Base-by-base conservation (phyloP, 1,284 basidiomycete species). In the Leccinum fallax region DNA sequence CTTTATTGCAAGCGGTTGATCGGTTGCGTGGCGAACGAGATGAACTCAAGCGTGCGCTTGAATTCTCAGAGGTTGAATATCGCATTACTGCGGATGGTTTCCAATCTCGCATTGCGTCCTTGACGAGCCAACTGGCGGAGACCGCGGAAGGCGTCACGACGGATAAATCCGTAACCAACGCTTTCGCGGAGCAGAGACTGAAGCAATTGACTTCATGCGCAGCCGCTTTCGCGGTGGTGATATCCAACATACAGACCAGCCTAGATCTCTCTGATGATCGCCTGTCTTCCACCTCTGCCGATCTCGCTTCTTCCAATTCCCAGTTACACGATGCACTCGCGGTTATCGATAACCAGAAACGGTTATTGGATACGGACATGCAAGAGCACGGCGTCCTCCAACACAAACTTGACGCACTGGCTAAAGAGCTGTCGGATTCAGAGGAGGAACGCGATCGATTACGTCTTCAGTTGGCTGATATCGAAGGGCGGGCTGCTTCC, bases 21-120 rank as follows among this genome's bases (percentile, higher is more conserved):
- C 85, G 90, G 34, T 76, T 94, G 30, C 86, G 93, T 15, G 71
- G 72, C 4, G 92, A 94, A 68, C 81, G 92, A 8, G 88, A 94
- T 66, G 79, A 78, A 46, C 79, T 92, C n/a, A 81, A 82, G 60
- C 81, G 86, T 16, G 83, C 87, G 61, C 72, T 93, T 15, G 82
- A 90, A 49, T 94, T 92, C 75, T 76, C 88, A 51, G 82, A 88
- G 66, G 80, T 82, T n/a, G 92, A 94, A 73, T 83, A 85, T 32
- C 84, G 79, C 62, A 91, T 92, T 68, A 80, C 85, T 4, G 80
- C 87, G 8, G 81, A 89, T 62, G 83, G 85, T 1, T 77, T 90
- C 51, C 81, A 88, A 67, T 66, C 48, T 65, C 75, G 55, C 24
- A 63, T 74, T 60, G 69, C 62, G 40, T 68, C 55, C 66, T 66